Evolutionary conservation across 176 grass and related monocot genomes (phyloP).

Genomic region (Rhynchospora breviuscula): DNA sequence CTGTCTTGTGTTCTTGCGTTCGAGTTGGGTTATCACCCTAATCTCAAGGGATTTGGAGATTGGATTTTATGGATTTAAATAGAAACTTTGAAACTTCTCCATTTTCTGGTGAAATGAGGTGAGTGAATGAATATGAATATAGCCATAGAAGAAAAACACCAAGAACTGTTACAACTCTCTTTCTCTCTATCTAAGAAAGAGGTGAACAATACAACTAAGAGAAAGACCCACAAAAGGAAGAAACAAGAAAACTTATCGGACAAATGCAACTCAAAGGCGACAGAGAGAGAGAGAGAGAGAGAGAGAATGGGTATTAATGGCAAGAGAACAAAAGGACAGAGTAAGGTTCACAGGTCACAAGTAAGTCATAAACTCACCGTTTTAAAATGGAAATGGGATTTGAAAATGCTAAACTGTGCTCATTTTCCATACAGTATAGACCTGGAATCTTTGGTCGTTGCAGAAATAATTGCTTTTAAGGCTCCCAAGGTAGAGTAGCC

Average conservation of each 20-base stretch:
- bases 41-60: background rate
- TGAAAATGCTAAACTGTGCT: background rate
- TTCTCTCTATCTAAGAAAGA: background rate
- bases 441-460: conserved; percentile 28
- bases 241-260: background rate
- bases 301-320: conserved; percentile 7
- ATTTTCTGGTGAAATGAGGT: background rate
- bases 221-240: background rate
- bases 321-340: conserved; percentile 5
- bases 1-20: background rate
- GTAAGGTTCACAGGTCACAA: conserved; percentile 12
- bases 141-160: background rate
- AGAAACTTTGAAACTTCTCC: background rate
- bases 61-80: background rate
- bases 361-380: background rate
- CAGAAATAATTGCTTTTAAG: conserved; percentile 26
- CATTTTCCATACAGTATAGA: conserved; percentile 5
- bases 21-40: too few relatives aligned
- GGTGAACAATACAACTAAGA: background rate
- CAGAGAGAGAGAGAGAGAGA: too few relatives aligned
- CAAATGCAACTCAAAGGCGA: background rate
- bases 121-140: conserved; percentile 16
- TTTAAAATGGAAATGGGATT: conserved; percentile 17
- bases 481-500: background rate
- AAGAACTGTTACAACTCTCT: background rate